These are phyloP conservation scores for Boletus sp. DNA, from an alignment of 1,284 basidiomycete genomes.

Conservation along the genomic window DNA sequence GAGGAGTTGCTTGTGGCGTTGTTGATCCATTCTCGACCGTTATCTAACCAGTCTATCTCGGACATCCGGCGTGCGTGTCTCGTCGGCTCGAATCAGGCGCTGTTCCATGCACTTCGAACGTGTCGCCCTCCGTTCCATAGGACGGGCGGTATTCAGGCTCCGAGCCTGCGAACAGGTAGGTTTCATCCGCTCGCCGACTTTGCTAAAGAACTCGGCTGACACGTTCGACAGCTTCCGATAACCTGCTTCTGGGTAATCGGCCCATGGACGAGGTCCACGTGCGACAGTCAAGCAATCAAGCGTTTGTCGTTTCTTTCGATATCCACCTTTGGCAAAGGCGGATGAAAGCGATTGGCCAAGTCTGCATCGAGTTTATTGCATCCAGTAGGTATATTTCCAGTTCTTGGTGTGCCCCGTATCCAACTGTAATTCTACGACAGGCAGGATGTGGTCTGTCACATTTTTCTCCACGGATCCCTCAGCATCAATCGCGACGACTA, in stretches of 20 bases:
- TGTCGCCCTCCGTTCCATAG: constrained; percentile 24
- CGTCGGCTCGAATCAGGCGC: constrained; percentile 53
- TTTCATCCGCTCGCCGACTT: constrained; percentile 35
- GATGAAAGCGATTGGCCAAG: constrained; percentile 54
- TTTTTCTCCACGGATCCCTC: constrained; percentile 24
- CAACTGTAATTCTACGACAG: constrained; percentile 21
- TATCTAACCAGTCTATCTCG: constrained; percentile 44
- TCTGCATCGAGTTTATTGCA: constrained; percentile 62
- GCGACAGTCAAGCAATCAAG: constrained; percentile 42
- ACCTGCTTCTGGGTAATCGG: constrained; percentile 51
- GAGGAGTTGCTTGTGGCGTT: constrained; percentile 40
- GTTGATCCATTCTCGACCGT: constrained; percentile 46
- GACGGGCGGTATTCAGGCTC: constrained; percentile 18
- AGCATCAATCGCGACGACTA: background rate
- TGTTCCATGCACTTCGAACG: constrained; percentile 58
- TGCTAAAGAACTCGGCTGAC: constrained; percentile 25
- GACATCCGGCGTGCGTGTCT: constrained; percentile 66
- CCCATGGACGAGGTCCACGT: constrained; percentile 54
- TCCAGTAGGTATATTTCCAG: constrained; percentile 32
- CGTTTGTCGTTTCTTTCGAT: constrained; percentile 53
- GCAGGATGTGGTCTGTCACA: constrained; percentile 34
- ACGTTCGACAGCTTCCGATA: constrained; percentile 43
- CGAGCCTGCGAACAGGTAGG: constrained; percentile 15
- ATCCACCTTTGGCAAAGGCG: constrained; percentile 62
- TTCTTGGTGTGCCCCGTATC: background rate